Evolutionary conservation across 768 basidiomycete genomes (phyloP).

Genomic region (Dioszegia hungarica): DNA sequence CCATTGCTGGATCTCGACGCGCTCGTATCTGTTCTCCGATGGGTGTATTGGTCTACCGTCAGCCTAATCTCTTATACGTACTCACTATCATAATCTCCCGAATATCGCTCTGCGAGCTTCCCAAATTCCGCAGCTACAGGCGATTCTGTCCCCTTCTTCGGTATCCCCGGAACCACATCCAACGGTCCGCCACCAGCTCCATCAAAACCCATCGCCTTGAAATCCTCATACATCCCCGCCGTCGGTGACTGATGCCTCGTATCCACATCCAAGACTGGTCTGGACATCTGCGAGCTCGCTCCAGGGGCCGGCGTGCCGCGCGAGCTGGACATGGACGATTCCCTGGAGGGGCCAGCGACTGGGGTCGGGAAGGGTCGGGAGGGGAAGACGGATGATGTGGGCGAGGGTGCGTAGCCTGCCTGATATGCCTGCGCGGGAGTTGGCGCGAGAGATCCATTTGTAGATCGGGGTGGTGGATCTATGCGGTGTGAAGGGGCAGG

Average conservation of each 20-base stretch:
- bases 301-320: conserved; percentile 16
- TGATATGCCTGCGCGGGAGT: conserved; percentile 28
- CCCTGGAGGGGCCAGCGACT: conserved; percentile 2
- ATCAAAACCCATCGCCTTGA: conserved; percentile 16
- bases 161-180: conserved; percentile 20
- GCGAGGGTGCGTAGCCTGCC: conserved; percentile 20
- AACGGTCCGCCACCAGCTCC: conserved; percentile 21
- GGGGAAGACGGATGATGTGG: conserved; percentile 27
- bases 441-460: conserved; percentile 1
- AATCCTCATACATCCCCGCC: neutral
- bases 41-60: neutral
- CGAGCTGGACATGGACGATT: conserved; percentile 5
- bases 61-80: neutral
- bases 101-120: neutral
- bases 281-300: conserved; percentile 14
- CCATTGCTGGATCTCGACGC: conserved; percentile 7
- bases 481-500: conserved; percentile 7
- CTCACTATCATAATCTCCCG: conserved; percentile 6
- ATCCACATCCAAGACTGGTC: neutral
- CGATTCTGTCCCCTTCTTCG: conserved; percentile 9
- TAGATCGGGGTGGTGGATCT: neutral
- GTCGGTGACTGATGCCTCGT: neutral
- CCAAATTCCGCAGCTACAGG: conserved; percentile 4
- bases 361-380: conserved; percentile 16
- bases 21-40: neutral